Evolutionary conservation across 768 basidiomycete species (phyloP).

Genomic region (Nevesoporus exiguus): DNA sequence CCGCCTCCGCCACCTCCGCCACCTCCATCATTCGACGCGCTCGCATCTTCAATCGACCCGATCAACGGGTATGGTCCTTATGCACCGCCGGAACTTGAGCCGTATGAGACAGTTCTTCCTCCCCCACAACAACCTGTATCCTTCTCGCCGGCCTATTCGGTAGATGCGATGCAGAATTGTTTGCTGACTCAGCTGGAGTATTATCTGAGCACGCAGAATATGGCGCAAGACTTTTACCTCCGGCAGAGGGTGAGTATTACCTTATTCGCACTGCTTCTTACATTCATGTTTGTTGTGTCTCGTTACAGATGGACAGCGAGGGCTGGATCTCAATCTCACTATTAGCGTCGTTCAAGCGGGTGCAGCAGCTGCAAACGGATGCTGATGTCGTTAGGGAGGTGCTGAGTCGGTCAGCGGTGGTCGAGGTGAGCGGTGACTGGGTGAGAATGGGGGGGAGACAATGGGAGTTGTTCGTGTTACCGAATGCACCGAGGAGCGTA

Average conservation of each 20-base stretch:
- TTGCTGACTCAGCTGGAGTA: constrained; percentile 87
- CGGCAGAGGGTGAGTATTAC: constrained; percentile 60
- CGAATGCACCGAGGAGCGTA: constrained; percentile 51
- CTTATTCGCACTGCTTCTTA: neutral
- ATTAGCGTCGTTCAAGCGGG: constrained; percentile 85
- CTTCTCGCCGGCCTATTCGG: constrained; percentile 46
- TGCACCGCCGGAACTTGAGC: constrained; percentile 31
- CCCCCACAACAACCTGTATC: constrained; percentile 35
- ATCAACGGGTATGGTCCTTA: constrained; percentile 33
- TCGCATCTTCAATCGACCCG: constrained; percentile 24
- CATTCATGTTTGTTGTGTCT: neutral
- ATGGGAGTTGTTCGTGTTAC: constrained; percentile 62
- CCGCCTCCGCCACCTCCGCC: constrained; percentile 1
- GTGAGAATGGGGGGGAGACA: constrained; percentile 60
- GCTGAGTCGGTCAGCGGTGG: constrained; percentile 57
- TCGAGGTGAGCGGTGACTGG: constrained; percentile 66
- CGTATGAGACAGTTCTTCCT: constrained; percentile 23
- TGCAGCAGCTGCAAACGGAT: constrained; percentile 62
- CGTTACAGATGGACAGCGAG: constrained; percentile 75
- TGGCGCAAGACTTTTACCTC: constrained; percentile 84
- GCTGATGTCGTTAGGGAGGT: constrained; percentile 64
- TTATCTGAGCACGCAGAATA: constrained; percentile 86
- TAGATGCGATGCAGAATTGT: constrained; percentile 65
- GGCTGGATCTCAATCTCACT: constrained; percentile 85
- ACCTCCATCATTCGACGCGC: constrained; percentile 26